Conservation (phyloP, 257 asterid genomes). For the Voacanga thouarsii region DNA sequence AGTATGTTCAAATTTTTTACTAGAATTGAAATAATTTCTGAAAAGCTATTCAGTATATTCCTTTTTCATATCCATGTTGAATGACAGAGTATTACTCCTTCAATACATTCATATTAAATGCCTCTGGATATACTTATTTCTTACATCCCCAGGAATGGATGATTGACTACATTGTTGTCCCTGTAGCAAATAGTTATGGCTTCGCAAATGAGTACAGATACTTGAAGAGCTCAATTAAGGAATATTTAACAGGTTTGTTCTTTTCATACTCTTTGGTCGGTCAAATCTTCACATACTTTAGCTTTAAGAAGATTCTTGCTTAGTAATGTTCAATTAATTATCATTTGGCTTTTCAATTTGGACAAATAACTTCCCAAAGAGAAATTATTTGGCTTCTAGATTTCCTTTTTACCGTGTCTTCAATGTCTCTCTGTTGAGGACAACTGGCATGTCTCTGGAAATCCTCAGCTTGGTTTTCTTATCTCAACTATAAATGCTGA, state of each 20-base stretch:
- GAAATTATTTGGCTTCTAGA: not conserved
- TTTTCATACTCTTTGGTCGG: not conserved
- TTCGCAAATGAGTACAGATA: slow-evolving; percentile 68
- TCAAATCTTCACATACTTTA: not conserved
- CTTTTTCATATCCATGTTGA: no score
- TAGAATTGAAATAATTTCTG: not conserved
- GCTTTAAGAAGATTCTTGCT: not conserved
- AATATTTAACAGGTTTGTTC: slow-evolving; percentile 59
- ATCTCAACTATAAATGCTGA: not conserved
- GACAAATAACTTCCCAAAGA: not conserved
- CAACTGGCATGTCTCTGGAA: not conserved
- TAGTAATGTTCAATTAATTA: not conserved
- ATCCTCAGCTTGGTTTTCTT: not conserved
- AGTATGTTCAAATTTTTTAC: not conserved
- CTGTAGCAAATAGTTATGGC: slow-evolving; percentile 72
- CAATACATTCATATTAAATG: not conserved
- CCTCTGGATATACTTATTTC: slow-evolving; percentile 3
- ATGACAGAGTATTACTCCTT: not conserved
- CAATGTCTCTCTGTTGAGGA: not conserved
- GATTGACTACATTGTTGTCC: slow-evolving; percentile 69
- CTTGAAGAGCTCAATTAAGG: slow-evolving; percentile 77
- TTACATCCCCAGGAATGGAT: slow-evolving; percentile 56
- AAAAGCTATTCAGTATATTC: not conserved
- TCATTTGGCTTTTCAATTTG: not conserved
- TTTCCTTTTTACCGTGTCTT: not conserved